phyloP scores from a whole-genome alignment of 352 stramenopile species.

The Phytophthora cryptogea region DNA sequence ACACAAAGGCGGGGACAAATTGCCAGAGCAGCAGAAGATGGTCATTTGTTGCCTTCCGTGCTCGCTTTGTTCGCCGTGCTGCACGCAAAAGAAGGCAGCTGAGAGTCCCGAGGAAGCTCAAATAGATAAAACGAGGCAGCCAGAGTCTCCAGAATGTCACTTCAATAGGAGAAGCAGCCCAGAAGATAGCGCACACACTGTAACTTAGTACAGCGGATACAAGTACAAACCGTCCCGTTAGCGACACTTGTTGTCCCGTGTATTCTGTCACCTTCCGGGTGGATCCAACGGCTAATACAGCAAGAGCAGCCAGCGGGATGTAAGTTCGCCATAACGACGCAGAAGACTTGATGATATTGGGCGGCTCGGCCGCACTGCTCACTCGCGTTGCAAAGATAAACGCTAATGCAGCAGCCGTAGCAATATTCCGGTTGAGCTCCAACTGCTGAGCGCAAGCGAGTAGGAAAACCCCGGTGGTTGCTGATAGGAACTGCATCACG shows the following conservation, averaged over 20 bases:
- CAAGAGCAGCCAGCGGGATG: slow-evolving; percentile 30
- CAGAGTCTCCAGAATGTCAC: slow-evolving; percentile 49
- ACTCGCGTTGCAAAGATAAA: slow-evolving; percentile 56
- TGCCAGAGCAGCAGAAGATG: slow-evolving; percentile 47
- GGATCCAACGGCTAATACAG: slow-evolving; percentile 24
- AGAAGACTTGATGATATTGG: slow-evolving; percentile 75
- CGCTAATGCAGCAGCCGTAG: slow-evolving; percentile 34
- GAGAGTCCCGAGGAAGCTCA: slow-evolving; percentile 37
- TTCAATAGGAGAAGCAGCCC: slow-evolving; percentile 45
- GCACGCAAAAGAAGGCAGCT: slow-evolving; percentile 14
- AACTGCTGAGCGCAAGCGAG: slow-evolving; percentile 33
- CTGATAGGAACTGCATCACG: slow-evolving; percentile 73
- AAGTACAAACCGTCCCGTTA: slow-evolving; percentile 21
- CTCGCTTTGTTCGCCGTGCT: slow-evolving; percentile 9
- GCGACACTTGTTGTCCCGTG: slow-evolving; percentile 16
- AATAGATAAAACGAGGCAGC: slow-evolving; percentile 61
- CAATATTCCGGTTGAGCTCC: neutral
- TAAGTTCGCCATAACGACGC: slow-evolving; percentile 45
- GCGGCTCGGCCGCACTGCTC: slow-evolving; percentile 48
- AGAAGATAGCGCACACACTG: slow-evolving; percentile 50
- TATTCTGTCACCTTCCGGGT: slow-evolving; percentile 12
- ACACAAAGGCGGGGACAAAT: slow-evolving; percentile 51
- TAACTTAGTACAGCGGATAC: slow-evolving; percentile 31
- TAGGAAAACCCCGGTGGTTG: slow-evolving; percentile 55
- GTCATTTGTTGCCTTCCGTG: slow-evolving; percentile 2